Percentiles rank a stretch among this genome's conserved stretches.
Evolutionary conservation across 305 asterid genomes (phyloP).

Genomic region (Fraxinus platypoda): DNA sequence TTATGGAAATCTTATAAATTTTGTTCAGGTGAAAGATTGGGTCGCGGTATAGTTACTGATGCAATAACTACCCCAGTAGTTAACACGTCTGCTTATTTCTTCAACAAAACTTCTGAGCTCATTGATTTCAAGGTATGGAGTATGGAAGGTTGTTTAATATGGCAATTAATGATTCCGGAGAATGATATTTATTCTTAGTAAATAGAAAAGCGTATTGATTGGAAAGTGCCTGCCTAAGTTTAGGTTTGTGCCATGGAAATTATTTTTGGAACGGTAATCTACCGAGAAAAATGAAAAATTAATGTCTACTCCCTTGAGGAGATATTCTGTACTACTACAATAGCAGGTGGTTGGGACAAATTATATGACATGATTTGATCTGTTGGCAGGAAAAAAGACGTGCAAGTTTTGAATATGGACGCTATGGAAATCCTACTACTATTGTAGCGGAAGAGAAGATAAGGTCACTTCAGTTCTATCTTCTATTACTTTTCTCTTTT

Average conservation of each 20-base stretch:
- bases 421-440: constrained; percentile 92
- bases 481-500: not conserved
- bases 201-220: not conserved
- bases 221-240: not conserved
- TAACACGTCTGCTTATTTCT: constrained; percentile 89
- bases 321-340: constrained; percentile 3
- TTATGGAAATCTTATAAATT: constrained; percentile 2
- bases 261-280: not conserved
- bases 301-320: not conserved
- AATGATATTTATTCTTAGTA: not conserved
- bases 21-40: constrained; percentile 84
- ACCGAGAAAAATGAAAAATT: not conserved
- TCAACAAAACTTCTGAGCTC: constrained; percentile 79
- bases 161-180: not conserved
- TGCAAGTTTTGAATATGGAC: constrained; percentile 88
- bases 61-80: constrained; percentile 92
- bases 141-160: not conserved
- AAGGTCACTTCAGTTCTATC: constrained; percentile 45
- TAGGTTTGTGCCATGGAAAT: not conserved
- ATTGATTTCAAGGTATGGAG: constrained; percentile 79
- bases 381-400: constrained; percentile 72
- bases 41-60: constrained; percentile 78
- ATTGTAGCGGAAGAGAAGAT: constrained; percentile 83
- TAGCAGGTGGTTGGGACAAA: constrained; percentile 12
- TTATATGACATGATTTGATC: constrained; percentile 11